phyloP scores from a whole-genome alignment of 768 basidiomycete species.

The Boletus pseudopeckii region DNA sequence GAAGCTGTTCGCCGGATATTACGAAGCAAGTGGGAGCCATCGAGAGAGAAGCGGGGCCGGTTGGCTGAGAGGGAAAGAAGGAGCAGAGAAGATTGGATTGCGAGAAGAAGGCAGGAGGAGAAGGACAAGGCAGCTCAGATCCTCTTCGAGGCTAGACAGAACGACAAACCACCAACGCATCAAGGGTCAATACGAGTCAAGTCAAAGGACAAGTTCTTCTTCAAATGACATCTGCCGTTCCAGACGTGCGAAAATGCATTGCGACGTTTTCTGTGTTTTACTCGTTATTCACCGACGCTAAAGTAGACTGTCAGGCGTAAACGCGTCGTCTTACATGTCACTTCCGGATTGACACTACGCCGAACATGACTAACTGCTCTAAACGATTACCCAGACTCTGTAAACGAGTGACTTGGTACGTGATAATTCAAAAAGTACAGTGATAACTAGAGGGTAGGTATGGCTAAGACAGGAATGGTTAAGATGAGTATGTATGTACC shows the following conservation, averaged over 20 bases:
- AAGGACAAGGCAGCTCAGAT: constrained; percentile 36
- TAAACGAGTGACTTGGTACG: constrained; percentile 9
- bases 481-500: neutral
- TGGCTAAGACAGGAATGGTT: constrained; percentile 7
- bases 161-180: constrained; percentile 10
- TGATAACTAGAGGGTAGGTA: constrained; percentile 5
- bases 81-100: constrained; percentile 38
- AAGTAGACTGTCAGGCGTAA: constrained; percentile 3
- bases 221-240: constrained; percentile 31
- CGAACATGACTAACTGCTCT: constrained; percentile 1
- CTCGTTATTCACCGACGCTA: neutral
- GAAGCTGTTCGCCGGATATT: constrained; percentile 81
- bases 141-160: constrained; percentile 20
- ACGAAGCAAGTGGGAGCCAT: constrained; percentile 69
- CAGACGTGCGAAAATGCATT: constrained; percentile 13
- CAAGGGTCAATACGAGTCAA: constrained; percentile 23
- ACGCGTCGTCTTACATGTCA: constrained; percentile 9
- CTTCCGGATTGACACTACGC: neutral
- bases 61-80: constrained; percentile 51
- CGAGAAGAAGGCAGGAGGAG: constrained; percentile 42
- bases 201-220: constrained; percentile 39
- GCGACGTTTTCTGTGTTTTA: neutral
- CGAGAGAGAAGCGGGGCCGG: constrained; percentile 47
- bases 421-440: constrained; percentile 12
- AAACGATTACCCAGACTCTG: neutral